A percentile compares a stretch with the other conserved stretches of the same genome.
These are phyloP conservation scores for Lipomyces oligophaga DNA, from an alignment of 805 yeast species.

Conservation along the genomic window DNA sequence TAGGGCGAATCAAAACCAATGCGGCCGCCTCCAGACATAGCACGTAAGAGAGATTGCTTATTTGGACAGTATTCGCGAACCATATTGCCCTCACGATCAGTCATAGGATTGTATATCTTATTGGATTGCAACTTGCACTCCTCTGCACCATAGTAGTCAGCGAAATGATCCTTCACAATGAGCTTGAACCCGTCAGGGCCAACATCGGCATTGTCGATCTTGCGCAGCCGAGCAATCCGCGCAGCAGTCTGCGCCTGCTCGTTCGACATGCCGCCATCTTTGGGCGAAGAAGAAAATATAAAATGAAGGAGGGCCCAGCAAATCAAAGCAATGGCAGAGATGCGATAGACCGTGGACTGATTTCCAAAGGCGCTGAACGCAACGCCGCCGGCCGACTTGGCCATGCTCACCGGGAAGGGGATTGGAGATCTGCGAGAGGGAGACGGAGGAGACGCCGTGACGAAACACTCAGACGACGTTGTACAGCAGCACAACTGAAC, in stretches of 20 bases:
- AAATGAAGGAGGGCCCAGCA: slow-evolving; percentile 19
- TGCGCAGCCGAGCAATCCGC: slow-evolving; percentile 18
- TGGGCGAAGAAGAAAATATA: slow-evolving; percentile 10
- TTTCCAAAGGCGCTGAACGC: slow-evolving; percentile 12
- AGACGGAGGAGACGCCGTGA: background rate
- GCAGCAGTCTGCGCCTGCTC: slow-evolving; percentile 23
- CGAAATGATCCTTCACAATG: slow-evolving; percentile 14
- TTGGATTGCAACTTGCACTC: slow-evolving; percentile 22
- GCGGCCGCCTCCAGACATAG: slow-evolving; percentile 25
- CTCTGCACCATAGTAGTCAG: slow-evolving; percentile 27
- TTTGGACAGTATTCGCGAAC: slow-evolving; percentile 21
- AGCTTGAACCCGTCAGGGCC: slow-evolving; percentile 25
- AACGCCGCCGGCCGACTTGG: slow-evolving; percentile 15
- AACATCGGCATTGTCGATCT: slow-evolving; percentile 16
- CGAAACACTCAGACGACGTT: too few relatives aligned
- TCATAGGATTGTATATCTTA: slow-evolving; percentile 25
- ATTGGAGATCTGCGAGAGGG: slow-evolving; percentile 1
- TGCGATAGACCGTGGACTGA: slow-evolving; percentile 24
- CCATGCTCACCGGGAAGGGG: slow-evolving; percentile 14
- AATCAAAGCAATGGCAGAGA: slow-evolving; percentile 20
- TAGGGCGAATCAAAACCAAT: slow-evolving; percentile 25
- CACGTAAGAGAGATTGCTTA: slow-evolving; percentile 15
- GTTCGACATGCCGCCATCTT: slow-evolving; percentile 9
- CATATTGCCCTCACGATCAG: slow-evolving; percentile 18
- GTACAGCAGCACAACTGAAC: too few relatives aligned